Percentiles rank a stretch among this genome's conserved stretches.
Evolutionary conservation across 768 basidiomycete species (phyloP).

Genomic region (Boletus rubroflammeus): DNA sequence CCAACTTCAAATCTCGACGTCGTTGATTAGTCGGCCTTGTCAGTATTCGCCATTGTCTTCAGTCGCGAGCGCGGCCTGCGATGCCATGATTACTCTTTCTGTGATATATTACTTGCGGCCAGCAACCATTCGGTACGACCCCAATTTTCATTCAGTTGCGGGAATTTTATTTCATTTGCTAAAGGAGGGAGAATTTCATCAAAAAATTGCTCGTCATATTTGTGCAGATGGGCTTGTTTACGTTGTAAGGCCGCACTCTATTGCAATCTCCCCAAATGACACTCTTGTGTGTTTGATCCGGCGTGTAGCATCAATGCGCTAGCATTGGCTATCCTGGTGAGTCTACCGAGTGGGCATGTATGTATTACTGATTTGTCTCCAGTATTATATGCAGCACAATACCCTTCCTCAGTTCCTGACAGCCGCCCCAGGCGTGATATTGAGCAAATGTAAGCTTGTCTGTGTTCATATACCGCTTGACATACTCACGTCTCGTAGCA

Average conservation of each 20-base stretch:
- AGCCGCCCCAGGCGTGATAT: slow-evolving; percentile 6
- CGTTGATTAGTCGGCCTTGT: not conserved
- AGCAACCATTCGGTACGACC: slow-evolving; percentile 2
- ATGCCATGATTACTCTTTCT: slow-evolving; percentile 10
- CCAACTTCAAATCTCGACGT: not conserved
- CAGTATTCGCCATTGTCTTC: not conserved
- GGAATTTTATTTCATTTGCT: not conserved
- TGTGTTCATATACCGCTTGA: too few species aligned
- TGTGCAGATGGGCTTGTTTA: slow-evolving; percentile 12
- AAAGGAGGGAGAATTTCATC: slow-evolving; percentile 6
- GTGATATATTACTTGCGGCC: slow-evolving; percentile 12
- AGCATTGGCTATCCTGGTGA: slow-evolving; percentile 10
- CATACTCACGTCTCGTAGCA: slow-evolving; percentile 5
- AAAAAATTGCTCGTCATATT: slow-evolving; percentile 7
- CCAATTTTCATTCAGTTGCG: not conserved
- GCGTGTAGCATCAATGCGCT: slow-evolving; percentile 12
- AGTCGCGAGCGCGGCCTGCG: slow-evolving; percentile 4
- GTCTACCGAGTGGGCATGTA: not conserved
- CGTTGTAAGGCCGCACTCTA: slow-evolving; percentile 6
- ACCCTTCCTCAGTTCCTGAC: not conserved
- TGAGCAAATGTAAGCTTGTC: slow-evolving; percentile 12
- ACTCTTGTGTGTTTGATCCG: not conserved
- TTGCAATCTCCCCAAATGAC: not conserved
- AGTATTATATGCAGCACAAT: slow-evolving; percentile 9
- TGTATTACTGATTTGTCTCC: not conserved